Base-by-base conservation (phyloP, 2,329 filamentous ascomycete species). In the Pseudogymnoascus sp. region DNA sequence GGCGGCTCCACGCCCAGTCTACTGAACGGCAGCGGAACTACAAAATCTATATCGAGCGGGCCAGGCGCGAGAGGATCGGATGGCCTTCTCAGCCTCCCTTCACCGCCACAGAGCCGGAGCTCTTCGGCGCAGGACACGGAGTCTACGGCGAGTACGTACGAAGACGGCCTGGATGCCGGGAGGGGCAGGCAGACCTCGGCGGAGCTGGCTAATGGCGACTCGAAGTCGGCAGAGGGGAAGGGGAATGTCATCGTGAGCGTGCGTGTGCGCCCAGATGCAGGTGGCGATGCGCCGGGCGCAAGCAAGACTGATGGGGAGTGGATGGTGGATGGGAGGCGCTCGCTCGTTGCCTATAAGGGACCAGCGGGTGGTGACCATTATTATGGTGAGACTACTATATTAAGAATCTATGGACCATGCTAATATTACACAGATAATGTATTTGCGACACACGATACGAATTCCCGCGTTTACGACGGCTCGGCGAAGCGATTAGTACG, bases 231-330 rank as follows among this genome's bases (percentile, higher is more conserved):
- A 1, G 92, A 97, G 70, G 84, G 82, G 63, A 97, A 96, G 75
- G 94, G 94, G 61, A 99, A 99, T 72, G 93, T 99, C 12, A 77
- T 97, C 66, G 93, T 99, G 69, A 97, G 94, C 73, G 92, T 99
- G 38, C 85, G 94, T 72, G 92, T 97, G 44, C 85, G 94, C 33
- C 94, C 94, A 31, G 92, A 97, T 76, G 82, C 84, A 3, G 84
- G 81, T 23, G 79, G 80, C n/a, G 84, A 82, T 62, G 82, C 82
- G 62, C 59, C 59, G 38, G 84, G 84, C 50, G 79, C 80, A 63
- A 75, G 70, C 18, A 82, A 84, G 64, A 77, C 84, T 6, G 90
- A 94, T 65, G 85, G 87, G 31, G 94, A 97, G 72, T 99, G 93
- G 94, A 84, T 91, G 79, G 88, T 99, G 3, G 92, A 97, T 73